Base-by-base conservation (phyloP, 2,329 filamentous ascomycete genomes). In the Ophiostoma piceae region DNA sequence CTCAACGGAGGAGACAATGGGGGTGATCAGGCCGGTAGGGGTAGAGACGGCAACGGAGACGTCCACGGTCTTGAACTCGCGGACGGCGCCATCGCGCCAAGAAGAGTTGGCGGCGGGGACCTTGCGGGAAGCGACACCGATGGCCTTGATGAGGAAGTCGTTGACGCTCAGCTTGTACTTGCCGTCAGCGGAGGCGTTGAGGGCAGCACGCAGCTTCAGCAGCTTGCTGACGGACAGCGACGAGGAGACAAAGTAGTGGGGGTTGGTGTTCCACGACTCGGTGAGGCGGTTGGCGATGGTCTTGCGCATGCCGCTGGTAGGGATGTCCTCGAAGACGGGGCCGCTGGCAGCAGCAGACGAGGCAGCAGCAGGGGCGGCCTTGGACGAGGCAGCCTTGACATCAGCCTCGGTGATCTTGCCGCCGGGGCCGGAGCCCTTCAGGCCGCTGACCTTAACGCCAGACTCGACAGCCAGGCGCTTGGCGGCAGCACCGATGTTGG, bases 121-220 rank as follows among this genome's bases (percentile, higher is more conserved):
- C 87, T 97, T 97, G 83, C 90, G 90, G 79, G 90, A 92, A 73
- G 95, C 95, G 73, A 91, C 84, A 71, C 88, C 92, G 71, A 94
- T 92, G 75, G 94, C 95, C 88, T 99, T 99, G 87, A 99, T 92
- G 73, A 99, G 86, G 87, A 99, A 97, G 83, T 99, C 95, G 83
- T 99, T 99, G 82, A 99, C 92, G n/a, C 94, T 97, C 71, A 99
- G 91, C 88, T 97, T 99, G 88, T 97, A 99, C 82, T 93, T 89
- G 82, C 94, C 95, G 73, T 97, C 90, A 66, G 92, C 85, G 14
- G 91, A 89, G 78, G 88, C 87, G 84, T 99, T 99, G 75, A 99
- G 88, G 71, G 94, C 93, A 82, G 92, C 88, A 77, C 95, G 93
- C 76, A 99, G 93, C 86, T 97, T 98, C 77, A 97, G 84, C 67